These are phyloP conservation scores for Planoprotostelium fungivorum DNA, from an alignment of 78 protist genomes.

Conservation along the genomic window DNA sequence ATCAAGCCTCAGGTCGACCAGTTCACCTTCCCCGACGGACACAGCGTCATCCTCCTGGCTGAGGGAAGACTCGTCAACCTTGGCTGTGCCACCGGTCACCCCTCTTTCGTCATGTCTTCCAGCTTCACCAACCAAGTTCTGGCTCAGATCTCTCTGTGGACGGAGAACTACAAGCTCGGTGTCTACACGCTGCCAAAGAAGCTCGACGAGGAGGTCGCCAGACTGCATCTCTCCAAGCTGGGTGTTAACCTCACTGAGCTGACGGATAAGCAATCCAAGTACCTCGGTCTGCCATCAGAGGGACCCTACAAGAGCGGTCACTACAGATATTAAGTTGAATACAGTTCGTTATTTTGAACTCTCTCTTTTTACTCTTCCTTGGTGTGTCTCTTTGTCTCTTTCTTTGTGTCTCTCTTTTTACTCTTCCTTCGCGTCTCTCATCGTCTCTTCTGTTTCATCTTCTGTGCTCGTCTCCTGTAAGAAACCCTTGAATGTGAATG, in stretches of 20 bases:
- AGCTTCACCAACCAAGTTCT: conserved; percentile 98
- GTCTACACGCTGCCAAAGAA: conserved; percentile 96
- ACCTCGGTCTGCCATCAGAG: conserved; percentile 70
- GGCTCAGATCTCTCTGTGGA: conserved; percentile 97
- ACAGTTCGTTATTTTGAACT: no score
- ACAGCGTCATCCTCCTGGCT: conserved; percentile 94
- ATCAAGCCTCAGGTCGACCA: conserved; percentile 99
- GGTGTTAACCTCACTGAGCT: conserved; percentile 92
- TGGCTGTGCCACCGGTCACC: conserved; percentile 99
- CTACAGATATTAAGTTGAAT: conserved; percentile 91
- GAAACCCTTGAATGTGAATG: no score
- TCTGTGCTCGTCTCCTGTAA: no score
- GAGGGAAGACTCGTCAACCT: conserved; percentile 99
- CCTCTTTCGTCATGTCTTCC: conserved; percentile 98
- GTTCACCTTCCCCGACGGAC: conserved; percentile 82
- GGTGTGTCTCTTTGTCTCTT: no score
- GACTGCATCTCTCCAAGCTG: conserved; percentile 90
- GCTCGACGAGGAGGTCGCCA: conserved; percentile 98
- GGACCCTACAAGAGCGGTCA: conserved; percentile 87
- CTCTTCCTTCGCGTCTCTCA: no score
- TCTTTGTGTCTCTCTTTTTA: no score
- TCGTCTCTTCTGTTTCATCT: no score
- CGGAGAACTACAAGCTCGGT: conserved; percentile 65
- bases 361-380: no score
- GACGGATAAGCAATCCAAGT: conserved; percentile 82